phyloP scores from a whole-genome alignment of 2,329 filamentous ascomycete species.

The Nothophoma quercina region DNA sequence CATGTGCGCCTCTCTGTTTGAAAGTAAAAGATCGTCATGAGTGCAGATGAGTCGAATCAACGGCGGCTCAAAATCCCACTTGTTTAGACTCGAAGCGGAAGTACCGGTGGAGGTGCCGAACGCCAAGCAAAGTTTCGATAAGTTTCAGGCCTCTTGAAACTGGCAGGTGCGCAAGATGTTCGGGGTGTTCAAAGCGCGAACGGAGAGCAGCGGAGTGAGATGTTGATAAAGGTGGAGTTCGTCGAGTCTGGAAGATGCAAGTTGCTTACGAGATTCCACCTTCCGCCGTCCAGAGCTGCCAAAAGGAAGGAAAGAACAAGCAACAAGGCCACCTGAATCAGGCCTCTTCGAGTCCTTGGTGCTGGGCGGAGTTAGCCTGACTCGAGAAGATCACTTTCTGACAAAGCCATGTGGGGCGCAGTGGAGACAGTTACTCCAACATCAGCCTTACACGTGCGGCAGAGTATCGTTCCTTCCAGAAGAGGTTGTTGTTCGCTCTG shows the following conservation, averaged over 20 bases:
- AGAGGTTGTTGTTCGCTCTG: not conserved
- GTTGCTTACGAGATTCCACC: not conserved
- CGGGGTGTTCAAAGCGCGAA: slow-evolving; percentile 1
- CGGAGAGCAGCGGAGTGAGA: not conserved
- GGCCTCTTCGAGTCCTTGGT: not conserved
- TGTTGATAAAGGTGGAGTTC: not conserved
- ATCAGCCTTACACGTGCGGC: slow-evolving; percentile 16
- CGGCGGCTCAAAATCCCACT: not conserved
- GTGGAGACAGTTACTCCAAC: slow-evolving; percentile 2
- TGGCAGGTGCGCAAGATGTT: not conserved
- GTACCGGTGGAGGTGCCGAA: not conserved
- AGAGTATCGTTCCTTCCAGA: slow-evolving; percentile 3
- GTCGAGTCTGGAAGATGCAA: not conserved
- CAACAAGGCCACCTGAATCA: slow-evolving; percentile 3
- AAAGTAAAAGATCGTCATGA: not conserved
- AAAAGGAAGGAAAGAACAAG: not conserved
- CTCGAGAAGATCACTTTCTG: slow-evolving; percentile 9
- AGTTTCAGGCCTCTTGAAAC: slow-evolving; percentile 12
- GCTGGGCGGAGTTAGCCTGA: not conserved
- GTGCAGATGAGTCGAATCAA: slow-evolving; percentile 14
- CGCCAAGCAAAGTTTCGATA: slow-evolving; percentile 10
- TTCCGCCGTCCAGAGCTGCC: not conserved
- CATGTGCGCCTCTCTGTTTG: slow-evolving; percentile 1
- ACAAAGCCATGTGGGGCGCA: slow-evolving; percentile 12
- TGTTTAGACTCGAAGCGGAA: not conserved